A percentile compares a stretch with the other conserved stretches of the same genome.
These are phyloP conservation scores for Bryoglossum gracile DNA, from an alignment of 495 filamentous ascomycete species.

Conservation along the genomic window DNA sequence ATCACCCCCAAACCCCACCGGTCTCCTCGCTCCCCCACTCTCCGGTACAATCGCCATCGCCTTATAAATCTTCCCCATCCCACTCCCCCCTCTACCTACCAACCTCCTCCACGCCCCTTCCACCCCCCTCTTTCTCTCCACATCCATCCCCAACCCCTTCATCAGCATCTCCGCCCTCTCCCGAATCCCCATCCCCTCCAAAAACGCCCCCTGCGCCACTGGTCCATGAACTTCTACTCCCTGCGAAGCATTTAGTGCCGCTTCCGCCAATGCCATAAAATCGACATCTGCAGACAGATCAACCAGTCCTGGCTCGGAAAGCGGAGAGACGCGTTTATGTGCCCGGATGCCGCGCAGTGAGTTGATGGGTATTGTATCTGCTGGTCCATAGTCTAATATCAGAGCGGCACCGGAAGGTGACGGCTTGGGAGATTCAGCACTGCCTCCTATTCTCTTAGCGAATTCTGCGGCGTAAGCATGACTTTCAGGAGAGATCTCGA, in stretches of 20 bases:
- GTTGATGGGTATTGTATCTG: conserved; percentile 70
- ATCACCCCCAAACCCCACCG: conserved; percentile 88
- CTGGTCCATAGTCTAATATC: conserved; percentile 88
- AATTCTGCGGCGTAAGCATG: conserved; percentile 73
- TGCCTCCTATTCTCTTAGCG: conserved; percentile 72
- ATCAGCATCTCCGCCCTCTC: conserved; percentile 68
- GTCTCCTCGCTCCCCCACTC: conserved; percentile 60
- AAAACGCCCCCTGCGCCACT: conserved; percentile 75
- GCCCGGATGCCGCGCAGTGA: conserved; percentile 77
- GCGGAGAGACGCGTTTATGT: conserved; percentile 68
- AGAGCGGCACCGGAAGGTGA: conserved; percentile 73
- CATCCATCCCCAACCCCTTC: conserved; percentile 36
- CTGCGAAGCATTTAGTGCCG: conserved; percentile 62
- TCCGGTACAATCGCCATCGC: conserved; percentile 84
- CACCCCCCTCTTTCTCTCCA: conserved; percentile 50
- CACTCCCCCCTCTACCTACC: conserved; percentile 66
- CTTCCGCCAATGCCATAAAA: conserved; percentile 76
- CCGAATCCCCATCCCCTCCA: conserved; percentile 69
- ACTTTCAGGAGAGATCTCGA: conserved; percentile 86
- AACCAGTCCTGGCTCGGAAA: conserved; percentile 67
- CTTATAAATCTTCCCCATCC: conserved; percentile 94
- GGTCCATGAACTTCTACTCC: conserved; percentile 90
- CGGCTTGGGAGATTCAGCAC: conserved; percentile 46
- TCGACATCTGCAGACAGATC: conserved; percentile 91
- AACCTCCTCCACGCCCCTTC: conserved; percentile 70